Evolutionary conservation across 768 basidiomycete genomes (phyloP), one percentile per base, ranked within the genome.

Genomic region (Pulveroboletus sp.): DNA sequence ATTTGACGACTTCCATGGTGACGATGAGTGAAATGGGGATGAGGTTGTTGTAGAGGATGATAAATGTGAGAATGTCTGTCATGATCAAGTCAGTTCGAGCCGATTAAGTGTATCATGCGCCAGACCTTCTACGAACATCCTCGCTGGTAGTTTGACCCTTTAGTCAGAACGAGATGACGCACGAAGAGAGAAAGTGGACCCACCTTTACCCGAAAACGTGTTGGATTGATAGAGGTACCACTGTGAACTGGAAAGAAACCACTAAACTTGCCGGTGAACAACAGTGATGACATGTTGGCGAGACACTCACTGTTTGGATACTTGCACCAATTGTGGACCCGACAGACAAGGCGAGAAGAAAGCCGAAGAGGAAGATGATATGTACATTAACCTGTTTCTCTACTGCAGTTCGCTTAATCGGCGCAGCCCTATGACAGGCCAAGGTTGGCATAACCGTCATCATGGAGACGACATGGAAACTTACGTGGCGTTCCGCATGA

Each of bases 1-100:
- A 98, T 68, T 97, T 97, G 73, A 99, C 96, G 31, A 98, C 89
- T 73, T 99, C 96, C 88, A 98, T 98, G 4, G 96, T 98, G 59
- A 99, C 96, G 60, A 98, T 95, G 58, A 99, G 84, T 49, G 95
- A 98, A 62, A 99, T 99, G 4, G 95, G 95, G 53, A 99, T 98
- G 59, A 99, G 79, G 73, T 98, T 99, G 75, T 97, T 98, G 77
- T 97, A 98, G 36, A 97, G 78, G 68, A 99, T 95, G 69, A 98
- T 90, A 74, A 97, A 99, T 9, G 96, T 98, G 35, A 99, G 78
- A 50, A 98, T 92, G 67, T 99, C 95, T 91, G 58, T 50, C 2
- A 10, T 7, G 52, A 52, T 55, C 42, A 45, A 49, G 47, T 47
- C 35, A 58, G 59, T 13, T 9, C 7, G 7, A 13, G 32, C 39